These are phyloP conservation scores for Mentha longifolia DNA, from an alignment of 257 asterid species.

Conservation along the genomic window DNA sequence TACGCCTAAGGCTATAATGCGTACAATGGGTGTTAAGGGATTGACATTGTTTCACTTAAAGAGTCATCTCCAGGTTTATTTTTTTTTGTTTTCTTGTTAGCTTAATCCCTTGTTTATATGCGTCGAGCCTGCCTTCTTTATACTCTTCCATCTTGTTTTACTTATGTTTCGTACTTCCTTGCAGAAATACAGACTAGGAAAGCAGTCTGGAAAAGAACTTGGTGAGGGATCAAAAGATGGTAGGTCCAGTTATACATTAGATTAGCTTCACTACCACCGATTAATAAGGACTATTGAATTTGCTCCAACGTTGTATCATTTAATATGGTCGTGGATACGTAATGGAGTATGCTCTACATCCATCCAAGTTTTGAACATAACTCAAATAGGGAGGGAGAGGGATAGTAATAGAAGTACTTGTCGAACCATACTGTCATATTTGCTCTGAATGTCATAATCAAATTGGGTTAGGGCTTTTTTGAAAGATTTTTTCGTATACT, in stretches of 20 bases:
- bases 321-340: background rate
- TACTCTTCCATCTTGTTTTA: constrained; percentile 25
- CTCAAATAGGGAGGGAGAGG: background rate
- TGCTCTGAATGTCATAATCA: constrained; percentile 2
- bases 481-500: background rate
- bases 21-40: constrained; percentile 93
- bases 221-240: constrained; percentile 78
- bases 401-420: background rate
- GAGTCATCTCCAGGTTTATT: constrained; percentile 80
- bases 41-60: constrained; percentile 85
- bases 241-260: constrained; percentile 46
- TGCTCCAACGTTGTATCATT: background rate
- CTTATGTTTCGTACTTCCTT: constrained; percentile 34
- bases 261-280: constrained; percentile 19
- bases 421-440: constrained; percentile 10
- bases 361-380: background rate
- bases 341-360: background rate
- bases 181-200: constrained; percentile 87
- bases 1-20: constrained; percentile 86
- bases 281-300: background rate
- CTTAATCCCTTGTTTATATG: constrained; percentile 10
- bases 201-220: constrained; percentile 83
- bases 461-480: constrained; percentile 11
- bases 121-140: background rate
- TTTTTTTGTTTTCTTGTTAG: constrained; percentile 23